phyloP scores from a whole-genome alignment of 2,329 filamentous ascomycete species.

The Cordyceps pruinosa region DNA sequence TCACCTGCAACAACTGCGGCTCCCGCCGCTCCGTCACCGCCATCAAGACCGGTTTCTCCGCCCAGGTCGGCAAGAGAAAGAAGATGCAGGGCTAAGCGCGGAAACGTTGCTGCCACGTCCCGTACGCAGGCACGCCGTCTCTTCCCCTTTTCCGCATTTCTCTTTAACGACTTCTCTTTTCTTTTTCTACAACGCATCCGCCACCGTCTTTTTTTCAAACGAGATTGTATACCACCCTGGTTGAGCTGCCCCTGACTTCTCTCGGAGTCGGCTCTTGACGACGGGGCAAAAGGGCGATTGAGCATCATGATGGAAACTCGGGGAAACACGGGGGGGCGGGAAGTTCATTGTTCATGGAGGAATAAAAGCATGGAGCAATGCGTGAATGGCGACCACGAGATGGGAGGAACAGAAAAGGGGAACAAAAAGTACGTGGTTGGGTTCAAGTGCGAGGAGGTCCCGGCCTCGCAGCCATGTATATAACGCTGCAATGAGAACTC shows the following conservation, averaged over 20 bases:
- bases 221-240: no score
- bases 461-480: constrained; percentile 11
- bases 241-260: no score
- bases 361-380: neutral
- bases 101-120: neutral
- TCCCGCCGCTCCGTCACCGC: constrained; percentile 84
- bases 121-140: no score
- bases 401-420: neutral
- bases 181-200: no score
- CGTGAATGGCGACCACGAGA: neutral
- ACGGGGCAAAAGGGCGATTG: neutral
- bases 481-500: constrained; percentile 14
- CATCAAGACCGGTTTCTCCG: constrained; percentile 99
- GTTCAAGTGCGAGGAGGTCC: neutral
- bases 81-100: constrained; percentile 71
- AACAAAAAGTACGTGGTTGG: constrained; percentile 7
- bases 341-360: no score
- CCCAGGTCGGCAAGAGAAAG: constrained; percentile 97
- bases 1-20: constrained; percentile 83
- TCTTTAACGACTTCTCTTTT: no score
- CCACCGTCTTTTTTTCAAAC: no score
- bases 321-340: no score
- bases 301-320: neutral
- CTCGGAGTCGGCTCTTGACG: no score
- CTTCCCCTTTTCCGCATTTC: no score